Evolutionary conservation across 192 early-diverging fungal genomes (phyloP).

Genomic region (Coemansia erecta): DNA sequence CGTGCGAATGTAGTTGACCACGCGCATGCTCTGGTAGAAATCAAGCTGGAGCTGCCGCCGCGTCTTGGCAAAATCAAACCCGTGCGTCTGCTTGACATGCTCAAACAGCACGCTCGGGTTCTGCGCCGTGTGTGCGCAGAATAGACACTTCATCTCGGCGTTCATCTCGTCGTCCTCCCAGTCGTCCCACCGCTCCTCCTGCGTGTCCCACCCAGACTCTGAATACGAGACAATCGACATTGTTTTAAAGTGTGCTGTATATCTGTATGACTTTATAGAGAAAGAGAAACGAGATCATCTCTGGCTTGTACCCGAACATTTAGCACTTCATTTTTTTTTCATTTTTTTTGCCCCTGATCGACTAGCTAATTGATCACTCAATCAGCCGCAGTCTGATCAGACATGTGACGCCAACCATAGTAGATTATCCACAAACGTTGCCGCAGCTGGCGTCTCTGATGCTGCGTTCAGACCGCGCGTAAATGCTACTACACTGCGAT

Average conservation of each 20-base stretch:
- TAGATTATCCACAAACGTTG: too few species aligned
- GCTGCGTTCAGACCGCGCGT: too few species aligned
- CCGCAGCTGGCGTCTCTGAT: too few species aligned
- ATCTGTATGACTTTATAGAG: background rate
- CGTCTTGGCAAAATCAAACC: slow-evolving; percentile 65
- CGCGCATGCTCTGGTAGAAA: slow-evolving; percentile 76
- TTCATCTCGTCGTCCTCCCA: slow-evolving; percentile 68
- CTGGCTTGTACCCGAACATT: too few species aligned
- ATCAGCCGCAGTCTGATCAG: too few species aligned
- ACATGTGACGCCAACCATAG: too few species aligned
- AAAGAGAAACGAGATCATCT: background rate
- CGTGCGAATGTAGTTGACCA: slow-evolving; percentile 53
- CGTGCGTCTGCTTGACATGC: slow-evolving; percentile 60
- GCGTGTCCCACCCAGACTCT: slow-evolving; percentile 52
- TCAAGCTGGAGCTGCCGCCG: slow-evolving; percentile 58
- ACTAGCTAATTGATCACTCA: too few species aligned
- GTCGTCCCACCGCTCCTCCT: slow-evolving; percentile 66
- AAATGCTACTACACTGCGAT: too few species aligned
- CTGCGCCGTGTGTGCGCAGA: slow-evolving; percentile 60
- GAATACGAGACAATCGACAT: slow-evolving; percentile 50
- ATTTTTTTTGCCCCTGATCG: too few species aligned
- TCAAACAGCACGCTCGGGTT: slow-evolving; percentile 56
- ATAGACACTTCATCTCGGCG: slow-evolving; percentile 65
- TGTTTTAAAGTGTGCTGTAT: background rate
- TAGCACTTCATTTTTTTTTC: background rate